Conservation (phyloP, 352 stramenopile genomes). For the Thalassiosira mediterranea region DNA sequence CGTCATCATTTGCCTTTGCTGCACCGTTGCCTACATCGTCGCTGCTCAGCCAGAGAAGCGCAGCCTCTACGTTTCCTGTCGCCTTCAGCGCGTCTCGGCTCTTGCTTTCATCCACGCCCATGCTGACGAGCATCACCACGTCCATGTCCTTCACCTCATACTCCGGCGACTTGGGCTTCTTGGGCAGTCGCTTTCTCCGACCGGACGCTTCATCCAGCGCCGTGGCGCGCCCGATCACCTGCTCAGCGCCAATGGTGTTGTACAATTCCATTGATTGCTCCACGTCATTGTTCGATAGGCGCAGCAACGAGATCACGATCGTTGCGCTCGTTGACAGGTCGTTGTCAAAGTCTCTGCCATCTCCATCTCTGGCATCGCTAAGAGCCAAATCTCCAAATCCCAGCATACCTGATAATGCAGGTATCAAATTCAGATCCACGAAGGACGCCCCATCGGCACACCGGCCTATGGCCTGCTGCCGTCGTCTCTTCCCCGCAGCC, state of each 20-base stretch:
- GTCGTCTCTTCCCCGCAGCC: slow-evolving; percentile 9
- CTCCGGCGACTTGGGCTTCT: background rate
- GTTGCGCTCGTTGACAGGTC: slow-evolving; percentile 17
- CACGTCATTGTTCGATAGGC: slow-evolving; percentile 37
- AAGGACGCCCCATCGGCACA: slow-evolving; percentile 27
- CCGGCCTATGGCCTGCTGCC: slow-evolving; percentile 26
- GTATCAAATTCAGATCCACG: slow-evolving; percentile 27
- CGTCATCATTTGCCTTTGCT: background rate
- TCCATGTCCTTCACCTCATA: slow-evolving; percentile 35
- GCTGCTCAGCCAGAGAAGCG: slow-evolving; percentile 33
- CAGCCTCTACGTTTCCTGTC: slow-evolving; percentile 33
- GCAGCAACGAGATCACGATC: slow-evolving; percentile 29
- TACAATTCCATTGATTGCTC: slow-evolving; percentile 34
- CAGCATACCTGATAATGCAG: slow-evolving; percentile 15
- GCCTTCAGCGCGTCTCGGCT: slow-evolving; percentile 17
- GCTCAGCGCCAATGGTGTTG: slow-evolving; percentile 16
- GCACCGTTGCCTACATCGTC: background rate
- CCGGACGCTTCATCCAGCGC: slow-evolving; percentile 12
- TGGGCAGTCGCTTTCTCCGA: slow-evolving; percentile 3
- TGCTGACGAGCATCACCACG: slow-evolving; percentile 37
- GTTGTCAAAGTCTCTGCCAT: slow-evolving; percentile 8
- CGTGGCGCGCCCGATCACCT: slow-evolving; percentile 9
- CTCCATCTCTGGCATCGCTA: background rate
- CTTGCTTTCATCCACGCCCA: slow-evolving; percentile 36
- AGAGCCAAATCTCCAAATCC: slow-evolving; percentile 5